phyloP scores from a whole-genome alignment of 257 asterid genomes.

The Solanum raphanifolium region DNA sequence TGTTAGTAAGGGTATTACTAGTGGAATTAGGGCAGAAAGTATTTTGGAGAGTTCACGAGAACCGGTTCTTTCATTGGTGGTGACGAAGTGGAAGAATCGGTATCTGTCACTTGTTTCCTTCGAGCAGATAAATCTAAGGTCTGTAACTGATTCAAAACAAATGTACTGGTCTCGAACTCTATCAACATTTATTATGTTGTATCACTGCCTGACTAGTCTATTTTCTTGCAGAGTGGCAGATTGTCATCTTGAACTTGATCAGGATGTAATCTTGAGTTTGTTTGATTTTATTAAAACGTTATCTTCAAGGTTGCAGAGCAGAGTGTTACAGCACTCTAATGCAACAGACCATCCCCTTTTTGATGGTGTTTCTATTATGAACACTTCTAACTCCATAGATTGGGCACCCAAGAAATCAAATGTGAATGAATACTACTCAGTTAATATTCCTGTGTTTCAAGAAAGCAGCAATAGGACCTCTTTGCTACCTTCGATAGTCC shows the following conservation, averaged over 20 bases:
- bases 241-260: slow-evolving; percentile 85
- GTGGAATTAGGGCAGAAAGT: slow-evolving; percentile 28
- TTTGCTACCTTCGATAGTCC: slow-evolving; percentile 50
- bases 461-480: slow-evolving; percentile 25
- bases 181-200: background rate
- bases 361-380: background rate
- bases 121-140: slow-evolving; percentile 24
- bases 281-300: slow-evolving; percentile 57
- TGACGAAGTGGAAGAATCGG: slow-evolving; percentile 81
- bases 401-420: slow-evolving; percentile 15
- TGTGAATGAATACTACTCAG: slow-evolving; percentile 22
- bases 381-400: slow-evolving; percentile 8
- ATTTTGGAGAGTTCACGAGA: slow-evolving; percentile 38
- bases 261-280: slow-evolving; percentile 65
- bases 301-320: slow-evolving; percentile 53
- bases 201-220: slow-evolving; percentile 8
- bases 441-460: slow-evolving; percentile 16
- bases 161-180: background rate
- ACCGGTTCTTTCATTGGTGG: slow-evolving; percentile 68
- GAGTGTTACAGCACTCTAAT: slow-evolving; percentile 33
- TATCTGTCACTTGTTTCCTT: slow-evolving; percentile 67
- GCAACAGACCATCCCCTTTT: slow-evolving; percentile 38
- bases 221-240: slow-evolving; percentile 66
- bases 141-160: background rate
- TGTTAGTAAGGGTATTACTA: slow-evolving; percentile 28